Evolutionary conservation across 2,329 filamentous ascomycete species (phyloP).

Genomic region (Paecilomyces sp.): DNA sequence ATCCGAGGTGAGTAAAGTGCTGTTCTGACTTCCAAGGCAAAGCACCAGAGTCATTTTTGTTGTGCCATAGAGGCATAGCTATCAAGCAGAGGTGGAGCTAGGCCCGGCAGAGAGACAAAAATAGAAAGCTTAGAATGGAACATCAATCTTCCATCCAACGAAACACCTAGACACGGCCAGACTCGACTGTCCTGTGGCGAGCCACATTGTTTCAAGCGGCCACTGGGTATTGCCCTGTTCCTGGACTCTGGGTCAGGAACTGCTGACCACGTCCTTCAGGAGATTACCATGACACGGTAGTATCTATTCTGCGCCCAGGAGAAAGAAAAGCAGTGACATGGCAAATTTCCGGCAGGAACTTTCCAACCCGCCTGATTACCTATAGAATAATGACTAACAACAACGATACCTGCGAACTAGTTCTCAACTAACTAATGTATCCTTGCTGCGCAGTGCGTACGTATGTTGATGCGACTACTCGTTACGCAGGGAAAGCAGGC

Average conservation of each 20-base stretch:
- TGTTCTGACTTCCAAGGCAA: not conserved
- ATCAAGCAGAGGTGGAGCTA: not conserved
- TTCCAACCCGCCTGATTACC: not conserved
- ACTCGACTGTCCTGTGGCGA: not conserved
- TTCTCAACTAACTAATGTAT: not conserved
- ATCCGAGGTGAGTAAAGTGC: not conserved
- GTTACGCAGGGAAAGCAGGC: not conserved
- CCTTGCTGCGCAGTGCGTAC: not conserved
- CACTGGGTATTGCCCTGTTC: not conserved
- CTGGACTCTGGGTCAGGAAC: not conserved
- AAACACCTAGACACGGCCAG: not conserved
- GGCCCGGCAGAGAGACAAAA: not conserved
- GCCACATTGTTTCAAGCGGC: not conserved
- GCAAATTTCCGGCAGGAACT: not conserved
- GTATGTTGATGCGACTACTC: not conserved
- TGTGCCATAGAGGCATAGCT: not conserved
- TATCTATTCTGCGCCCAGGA: not conserved
- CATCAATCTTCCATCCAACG: not conserved
- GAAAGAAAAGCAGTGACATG: not conserved
- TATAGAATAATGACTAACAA: not conserved
- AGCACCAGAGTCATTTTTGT: not conserved
- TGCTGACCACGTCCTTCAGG: not conserved
- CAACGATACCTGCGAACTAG: not conserved
- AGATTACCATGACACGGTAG: not conserved
- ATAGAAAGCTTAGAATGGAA: not conserved